Percentiles rank a stretch among this genome's conserved stretches.
phyloP scores from a whole-genome alignment of 129 eudicot genomes.

The Logfia minima region DNA sequence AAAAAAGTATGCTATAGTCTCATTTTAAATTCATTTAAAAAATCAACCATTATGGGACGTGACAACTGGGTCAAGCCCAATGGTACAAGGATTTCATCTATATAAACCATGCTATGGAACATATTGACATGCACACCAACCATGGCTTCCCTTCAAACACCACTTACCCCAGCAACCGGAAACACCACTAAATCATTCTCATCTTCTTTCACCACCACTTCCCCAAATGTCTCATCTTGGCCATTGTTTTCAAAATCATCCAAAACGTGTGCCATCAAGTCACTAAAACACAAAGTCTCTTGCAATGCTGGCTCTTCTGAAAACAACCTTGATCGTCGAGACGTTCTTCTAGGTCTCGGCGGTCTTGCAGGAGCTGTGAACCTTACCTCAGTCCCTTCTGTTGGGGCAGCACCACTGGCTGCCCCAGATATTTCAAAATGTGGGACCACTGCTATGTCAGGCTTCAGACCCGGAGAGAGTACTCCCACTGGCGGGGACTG shows the following conservation, averaged over 20 bases:
- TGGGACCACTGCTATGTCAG: conserved; percentile 22
- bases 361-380: conserved; percentile 40
- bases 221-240: conserved; percentile 20
- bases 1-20: not conserved
- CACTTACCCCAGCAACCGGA: conserved; percentile 16
- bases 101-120: conserved; percentile 17
- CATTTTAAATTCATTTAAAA: not conserved
- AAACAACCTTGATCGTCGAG: conserved; percentile 33
- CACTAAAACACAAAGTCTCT: conserved; percentile 33
- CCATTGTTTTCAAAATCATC: conserved; percentile 30
- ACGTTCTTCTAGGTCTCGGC: conserved; percentile 45
- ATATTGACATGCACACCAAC: conserved; percentile 23
- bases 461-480: conserved; percentile 22
- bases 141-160: conserved; percentile 31
- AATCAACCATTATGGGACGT: conserved; percentile 14
- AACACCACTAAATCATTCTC: conserved; percentile 28
- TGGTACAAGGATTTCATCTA: conserved; percentile 15
- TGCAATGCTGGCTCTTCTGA: conserved; percentile 26
- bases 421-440: conserved; percentile 47
- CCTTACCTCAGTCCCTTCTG: conserved; percentile 8
- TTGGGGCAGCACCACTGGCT: conserved; percentile 38
- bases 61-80: conserved; percentile 16
- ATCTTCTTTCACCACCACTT: conserved; percentile 25
- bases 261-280: conserved; percentile 18
- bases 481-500: conserved; percentile 36